These are phyloP conservation scores for Lecanicillium sp. DNA, from an alignment of 2,329 filamentous ascomycete species.

Conservation along the genomic window DNA sequence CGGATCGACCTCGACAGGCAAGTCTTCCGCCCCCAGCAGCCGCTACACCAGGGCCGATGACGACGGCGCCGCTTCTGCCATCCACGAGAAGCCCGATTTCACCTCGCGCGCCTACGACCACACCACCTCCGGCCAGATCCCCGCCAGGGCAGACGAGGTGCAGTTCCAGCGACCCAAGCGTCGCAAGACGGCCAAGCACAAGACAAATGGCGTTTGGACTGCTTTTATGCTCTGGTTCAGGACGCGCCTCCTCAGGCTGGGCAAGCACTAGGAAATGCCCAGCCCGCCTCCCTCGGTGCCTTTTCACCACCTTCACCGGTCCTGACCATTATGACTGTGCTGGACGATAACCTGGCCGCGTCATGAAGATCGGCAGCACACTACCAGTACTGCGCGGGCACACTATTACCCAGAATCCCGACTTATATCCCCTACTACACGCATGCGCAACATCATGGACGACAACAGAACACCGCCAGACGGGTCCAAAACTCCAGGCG, in stretches of 20 bases:
- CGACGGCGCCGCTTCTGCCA: conserved; percentile 19
- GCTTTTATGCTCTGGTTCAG: conserved; percentile 59
- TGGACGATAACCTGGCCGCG: too few relatives aligned
- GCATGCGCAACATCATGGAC: too few relatives aligned
- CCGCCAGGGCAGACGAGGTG: conserved; percentile 34
- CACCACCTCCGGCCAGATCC: conserved; percentile 16
- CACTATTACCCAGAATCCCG: too few relatives aligned
- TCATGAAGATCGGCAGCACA: too few relatives aligned
- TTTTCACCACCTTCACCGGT: neutral
- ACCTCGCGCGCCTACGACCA: conserved; percentile 23
- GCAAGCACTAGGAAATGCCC: conserved; percentile 29
- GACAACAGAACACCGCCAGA: neutral
- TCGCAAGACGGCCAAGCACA: conserved; percentile 47
- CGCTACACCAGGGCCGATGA: conserved; percentile 21
- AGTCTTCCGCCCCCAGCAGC: conserved; percentile 26
- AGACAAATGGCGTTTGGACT: conserved; percentile 57
- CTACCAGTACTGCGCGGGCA: neutral
- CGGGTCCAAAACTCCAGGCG: too few relatives aligned
- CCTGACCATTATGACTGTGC: neutral
- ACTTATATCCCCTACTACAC: too few relatives aligned
- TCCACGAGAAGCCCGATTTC: conserved; percentile 35
- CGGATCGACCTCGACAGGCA: conserved; percentile 26
- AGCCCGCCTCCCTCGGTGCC: neutral
- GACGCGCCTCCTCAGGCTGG: conserved; percentile 42
- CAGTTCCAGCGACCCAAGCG: conserved; percentile 38